A percentile compares a stretch with the other conserved stretches of the same genome.
Evolutionary conservation across 257 asterid genomes (phyloP).

Genomic region (Jacaranda copaia): DNA sequence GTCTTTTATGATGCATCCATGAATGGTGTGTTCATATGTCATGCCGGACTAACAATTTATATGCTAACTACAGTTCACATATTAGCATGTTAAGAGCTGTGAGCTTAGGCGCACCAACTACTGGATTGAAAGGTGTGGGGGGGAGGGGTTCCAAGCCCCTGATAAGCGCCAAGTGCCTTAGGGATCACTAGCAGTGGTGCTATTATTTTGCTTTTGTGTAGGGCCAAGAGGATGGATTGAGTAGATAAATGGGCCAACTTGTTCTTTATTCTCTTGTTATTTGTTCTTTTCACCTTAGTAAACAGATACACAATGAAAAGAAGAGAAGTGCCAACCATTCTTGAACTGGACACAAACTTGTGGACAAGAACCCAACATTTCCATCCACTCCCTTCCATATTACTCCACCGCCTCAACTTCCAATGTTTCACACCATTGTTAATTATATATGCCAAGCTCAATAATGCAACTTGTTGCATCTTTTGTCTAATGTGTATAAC

Average conservation of each 20-base stretch:
- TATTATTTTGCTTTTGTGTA: constrained; percentile 45
- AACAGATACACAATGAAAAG: constrained; percentile 40
- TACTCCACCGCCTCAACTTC: constrained; percentile 63
- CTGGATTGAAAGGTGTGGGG: constrained; percentile 26
- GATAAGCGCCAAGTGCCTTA: constrained; percentile 32
- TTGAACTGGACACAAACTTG: constrained; percentile 62
- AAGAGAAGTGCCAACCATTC: constrained; percentile 38
- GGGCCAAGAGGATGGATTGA: constrained; percentile 41
- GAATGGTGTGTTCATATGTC: constrained; percentile 5
- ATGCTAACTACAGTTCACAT: too few relatives aligned
- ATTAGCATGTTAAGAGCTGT: too few relatives aligned
- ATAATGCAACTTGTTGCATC: constrained; percentile 36
- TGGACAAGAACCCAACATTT: constrained; percentile 81
- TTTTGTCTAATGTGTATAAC: constrained; percentile 21
- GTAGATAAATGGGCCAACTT: constrained; percentile 51
- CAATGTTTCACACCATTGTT: constrained; percentile 41
- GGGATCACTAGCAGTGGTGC: constrained; percentile 27
- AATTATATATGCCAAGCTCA: constrained; percentile 41
- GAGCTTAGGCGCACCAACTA: background rate
- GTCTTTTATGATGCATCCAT: constrained; percentile 13
- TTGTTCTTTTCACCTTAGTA: constrained; percentile 51
- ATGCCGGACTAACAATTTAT: background rate
- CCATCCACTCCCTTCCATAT: constrained; percentile 67
- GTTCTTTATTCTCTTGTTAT: constrained; percentile 51
- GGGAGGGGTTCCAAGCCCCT: constrained; percentile 33